phyloP scores from a whole-genome alignment of 176 grass and related monocot genomes.

The Raddia guianensis region DNA sequence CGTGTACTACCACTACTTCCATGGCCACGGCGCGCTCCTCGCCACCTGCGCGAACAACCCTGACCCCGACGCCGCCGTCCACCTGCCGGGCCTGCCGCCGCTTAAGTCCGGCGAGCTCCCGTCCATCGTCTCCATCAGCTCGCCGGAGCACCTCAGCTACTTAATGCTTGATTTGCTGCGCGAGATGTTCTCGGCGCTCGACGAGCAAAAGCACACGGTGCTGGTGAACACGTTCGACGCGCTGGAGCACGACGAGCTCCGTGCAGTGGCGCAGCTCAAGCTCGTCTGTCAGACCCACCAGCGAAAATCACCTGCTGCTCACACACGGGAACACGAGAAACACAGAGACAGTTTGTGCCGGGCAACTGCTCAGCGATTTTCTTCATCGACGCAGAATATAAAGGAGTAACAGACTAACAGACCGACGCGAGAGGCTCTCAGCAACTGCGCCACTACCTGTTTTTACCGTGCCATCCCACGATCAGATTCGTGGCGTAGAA shows the following conservation, averaged over 20 bases:
- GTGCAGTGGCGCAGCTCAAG: conserved; percentile 1
- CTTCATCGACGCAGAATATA: too few species aligned
- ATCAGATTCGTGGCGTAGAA: too few species aligned
- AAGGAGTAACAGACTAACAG: too few species aligned
- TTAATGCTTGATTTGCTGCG: neutral
- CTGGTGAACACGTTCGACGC: conserved; percentile 57
- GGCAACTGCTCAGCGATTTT: too few species aligned
- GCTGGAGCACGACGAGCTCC: conserved; percentile 38
- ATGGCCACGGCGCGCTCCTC: conserved; percentile 42
- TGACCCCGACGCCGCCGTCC: neutral
- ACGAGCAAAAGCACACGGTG: conserved; percentile 35
- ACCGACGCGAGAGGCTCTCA: too few species aligned
- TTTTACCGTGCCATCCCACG: too few species aligned
- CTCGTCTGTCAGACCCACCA: neutral
- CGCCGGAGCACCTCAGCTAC: conserved; percentile 14
- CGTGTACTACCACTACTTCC: conserved; percentile 57
- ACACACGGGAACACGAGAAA: too few species aligned
- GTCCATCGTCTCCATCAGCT: conserved; percentile 20
- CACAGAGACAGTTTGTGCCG: too few species aligned
- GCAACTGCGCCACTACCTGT: too few species aligned
- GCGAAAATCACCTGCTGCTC: too few species aligned
- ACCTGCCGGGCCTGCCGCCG: conserved; percentile 32
- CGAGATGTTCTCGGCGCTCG: neutral
- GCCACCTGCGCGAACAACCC: neutral
- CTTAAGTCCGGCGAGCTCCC: conserved; percentile 39